phyloP scores from a whole-genome alignment of 164 flowering plant species.

The Malania oleifera region DNA sequence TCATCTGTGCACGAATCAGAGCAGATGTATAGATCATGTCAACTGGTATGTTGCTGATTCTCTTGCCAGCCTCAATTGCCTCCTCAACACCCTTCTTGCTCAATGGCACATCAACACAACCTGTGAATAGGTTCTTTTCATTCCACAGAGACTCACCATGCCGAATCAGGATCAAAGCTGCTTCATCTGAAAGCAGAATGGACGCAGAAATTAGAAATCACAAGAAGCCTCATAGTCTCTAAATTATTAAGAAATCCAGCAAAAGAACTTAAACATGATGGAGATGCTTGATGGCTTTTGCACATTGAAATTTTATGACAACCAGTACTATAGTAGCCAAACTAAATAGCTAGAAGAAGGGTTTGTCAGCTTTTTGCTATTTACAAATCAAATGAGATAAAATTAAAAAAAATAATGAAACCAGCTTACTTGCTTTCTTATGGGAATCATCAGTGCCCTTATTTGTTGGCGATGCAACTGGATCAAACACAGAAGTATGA shows the following conservation, averaged over 20 bases:
- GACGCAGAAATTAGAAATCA: not conserved
- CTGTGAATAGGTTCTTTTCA: constrained; percentile 90
- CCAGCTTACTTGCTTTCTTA: constrained; percentile 70
- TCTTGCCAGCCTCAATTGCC: constrained; percentile 96
- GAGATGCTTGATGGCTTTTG: too few relatives aligned
- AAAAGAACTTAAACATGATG: too few relatives aligned
- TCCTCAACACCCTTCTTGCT: constrained; percentile 92
- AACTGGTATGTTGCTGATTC: constrained; percentile 92
- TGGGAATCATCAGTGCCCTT: constrained; percentile 30
- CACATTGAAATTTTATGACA: too few relatives aligned
- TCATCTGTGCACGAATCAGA: constrained; percentile 96
- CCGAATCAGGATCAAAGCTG: constrained; percentile 77
- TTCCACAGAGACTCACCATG: constrained; percentile 99
- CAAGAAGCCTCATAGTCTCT: not conserved
- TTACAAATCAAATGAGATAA: not conserved
- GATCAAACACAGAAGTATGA: constrained; percentile 44
- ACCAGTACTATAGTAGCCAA: too few relatives aligned
- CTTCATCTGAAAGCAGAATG: constrained; percentile 52
- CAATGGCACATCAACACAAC: constrained; percentile 97
- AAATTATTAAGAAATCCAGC: not conserved
- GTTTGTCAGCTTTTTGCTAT: not conserved
- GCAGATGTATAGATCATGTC: constrained; percentile 91
- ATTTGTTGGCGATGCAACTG: constrained; percentile 45
- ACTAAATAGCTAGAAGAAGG: too few relatives aligned
- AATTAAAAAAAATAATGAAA: not conserved